phyloP scores from a whole-genome alignment of 495 filamentous ascomycete genomes.

The Penicillium turbatum region DNA sequence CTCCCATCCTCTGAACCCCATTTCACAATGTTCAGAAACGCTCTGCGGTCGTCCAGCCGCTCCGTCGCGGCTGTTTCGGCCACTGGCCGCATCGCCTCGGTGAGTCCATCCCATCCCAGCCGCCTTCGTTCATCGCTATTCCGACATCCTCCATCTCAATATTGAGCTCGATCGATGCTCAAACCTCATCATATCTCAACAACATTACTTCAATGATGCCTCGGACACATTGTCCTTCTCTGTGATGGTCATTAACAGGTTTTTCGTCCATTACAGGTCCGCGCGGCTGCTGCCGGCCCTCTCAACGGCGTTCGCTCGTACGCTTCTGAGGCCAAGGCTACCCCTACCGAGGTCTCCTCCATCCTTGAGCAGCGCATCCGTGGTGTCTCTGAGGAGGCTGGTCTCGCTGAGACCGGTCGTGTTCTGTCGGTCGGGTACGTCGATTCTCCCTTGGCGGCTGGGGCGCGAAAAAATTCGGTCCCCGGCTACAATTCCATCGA shows the following conservation, averaged over 20 bases:
- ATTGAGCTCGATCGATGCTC: slow-evolving; percentile 38
- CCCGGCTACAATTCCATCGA: slow-evolving; percentile 28
- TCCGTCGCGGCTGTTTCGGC: slow-evolving; percentile 90
- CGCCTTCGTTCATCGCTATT: slow-evolving; percentile 33
- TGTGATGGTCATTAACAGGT: slow-evolving; percentile 39
- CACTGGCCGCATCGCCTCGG: slow-evolving; percentile 80
- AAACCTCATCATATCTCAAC: slow-evolving; percentile 27
- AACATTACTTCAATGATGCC: slow-evolving; percentile 22
- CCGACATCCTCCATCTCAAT: slow-evolving; percentile 36
- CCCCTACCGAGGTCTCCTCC: slow-evolving; percentile 96
- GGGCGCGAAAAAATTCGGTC: slow-evolving; percentile 36
- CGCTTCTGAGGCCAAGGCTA: slow-evolving; percentile 88
- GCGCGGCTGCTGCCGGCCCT: slow-evolving; percentile 76
- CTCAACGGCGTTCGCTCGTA: slow-evolving; percentile 77
- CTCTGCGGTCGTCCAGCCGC: slow-evolving; percentile 91
- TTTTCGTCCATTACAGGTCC: slow-evolving; percentile 59
- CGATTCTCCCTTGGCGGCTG: slow-evolving; percentile 16
- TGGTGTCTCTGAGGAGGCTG: slow-evolving; percentile 93
- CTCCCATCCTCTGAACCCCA: slow-evolving; percentile 50
- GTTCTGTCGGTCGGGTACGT: slow-evolving; percentile 99
- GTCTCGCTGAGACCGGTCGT: slow-evolving; percentile 96
- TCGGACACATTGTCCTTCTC: slow-evolving; percentile 29
- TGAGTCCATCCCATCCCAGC: slow-evolving; percentile 59
- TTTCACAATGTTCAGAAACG: slow-evolving; percentile 91
- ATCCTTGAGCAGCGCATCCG: slow-evolving; percentile 99